Conservation (phyloP, 2,329 filamentous ascomycete species). For the Cryphonectria naterciae region DNA sequence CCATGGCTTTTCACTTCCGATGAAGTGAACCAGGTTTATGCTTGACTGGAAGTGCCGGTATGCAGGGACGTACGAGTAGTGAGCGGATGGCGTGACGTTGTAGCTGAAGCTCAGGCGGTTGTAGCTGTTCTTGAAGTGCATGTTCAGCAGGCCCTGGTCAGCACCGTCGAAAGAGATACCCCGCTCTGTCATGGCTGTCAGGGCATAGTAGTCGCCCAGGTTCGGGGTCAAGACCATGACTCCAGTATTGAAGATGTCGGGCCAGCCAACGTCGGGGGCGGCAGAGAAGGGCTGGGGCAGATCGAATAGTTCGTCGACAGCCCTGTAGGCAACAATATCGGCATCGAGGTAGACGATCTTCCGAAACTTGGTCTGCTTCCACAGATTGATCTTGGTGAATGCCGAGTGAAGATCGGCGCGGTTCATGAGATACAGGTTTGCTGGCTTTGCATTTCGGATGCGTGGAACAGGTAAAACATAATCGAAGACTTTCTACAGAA, state of each 20-base stretch:
- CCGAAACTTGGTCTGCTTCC: constrained; percentile 87
- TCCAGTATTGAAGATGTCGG: constrained; percentile 97
- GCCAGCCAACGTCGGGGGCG: constrained; percentile 96
- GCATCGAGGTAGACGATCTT: constrained; percentile 95
- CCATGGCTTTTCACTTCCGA: constrained; percentile 92
- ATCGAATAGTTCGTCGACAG: constrained; percentile 90
- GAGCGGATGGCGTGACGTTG: constrained; percentile 94
- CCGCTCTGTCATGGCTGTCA: constrained; percentile 80
- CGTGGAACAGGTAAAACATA: constrained; percentile 83
- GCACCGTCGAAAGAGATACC: constrained; percentile 96
- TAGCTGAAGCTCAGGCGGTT: constrained; percentile 92
- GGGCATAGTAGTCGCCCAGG: constrained; percentile 83
- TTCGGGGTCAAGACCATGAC: constrained; percentile 90
- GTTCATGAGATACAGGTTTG: constrained; percentile 90
- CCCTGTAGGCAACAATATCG: constrained; percentile 87
- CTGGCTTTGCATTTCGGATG: constrained; percentile 75
- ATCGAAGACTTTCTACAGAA: constrained; percentile 75
- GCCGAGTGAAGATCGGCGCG: constrained; percentile 87
- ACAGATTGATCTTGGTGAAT: constrained; percentile 95
- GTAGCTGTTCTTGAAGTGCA: constrained; percentile 84
- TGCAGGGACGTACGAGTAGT: constrained; percentile 96
- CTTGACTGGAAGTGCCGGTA: constrained; percentile 90
- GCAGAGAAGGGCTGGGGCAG: constrained; percentile 65
- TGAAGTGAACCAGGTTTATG: constrained; percentile 93
- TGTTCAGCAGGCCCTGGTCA: constrained; percentile 93